Evolutionary conservation across 1,139 yeast species (phyloP).

Genomic region (Candida albicans): DNA sequence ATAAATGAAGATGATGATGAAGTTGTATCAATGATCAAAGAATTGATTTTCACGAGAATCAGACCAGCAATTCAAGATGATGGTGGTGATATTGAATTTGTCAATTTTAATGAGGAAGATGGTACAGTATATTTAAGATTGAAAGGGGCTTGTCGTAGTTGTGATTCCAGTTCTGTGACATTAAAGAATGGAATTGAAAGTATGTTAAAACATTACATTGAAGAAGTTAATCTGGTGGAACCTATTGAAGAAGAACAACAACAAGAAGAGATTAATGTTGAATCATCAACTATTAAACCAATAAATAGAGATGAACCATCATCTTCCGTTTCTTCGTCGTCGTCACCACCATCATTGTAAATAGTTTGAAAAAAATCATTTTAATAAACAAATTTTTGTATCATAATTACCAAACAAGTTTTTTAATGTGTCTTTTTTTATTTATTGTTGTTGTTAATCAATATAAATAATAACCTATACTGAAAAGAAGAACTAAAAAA

Average conservation of each 20-base stretch:
- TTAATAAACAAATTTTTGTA: neutral
- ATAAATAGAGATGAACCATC: slow-evolving; percentile 23
- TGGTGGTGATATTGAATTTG: slow-evolving; percentile 81
- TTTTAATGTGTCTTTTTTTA: neutral
- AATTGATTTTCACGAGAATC: slow-evolving; percentile 87
- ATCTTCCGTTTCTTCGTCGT: slow-evolving; percentile 15
- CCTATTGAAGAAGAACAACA: slow-evolving; percentile 46
- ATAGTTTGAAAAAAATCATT: slow-evolving; percentile 3
- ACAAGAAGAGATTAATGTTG: slow-evolving; percentile 15
- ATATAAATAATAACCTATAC: neutral
- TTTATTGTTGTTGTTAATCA: neutral
- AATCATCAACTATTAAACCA: slow-evolving; percentile 36
- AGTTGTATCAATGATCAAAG: slow-evolving; percentile 88
- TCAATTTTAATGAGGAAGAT: slow-evolving; percentile 57
- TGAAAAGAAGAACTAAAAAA: too few species aligned
- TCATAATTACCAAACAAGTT: too few species aligned
- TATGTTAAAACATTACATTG: slow-evolving; percentile 78
- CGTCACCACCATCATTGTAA: slow-evolving; percentile 44
- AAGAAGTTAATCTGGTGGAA: slow-evolving; percentile 69
- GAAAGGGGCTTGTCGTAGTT: slow-evolving; percentile 79
- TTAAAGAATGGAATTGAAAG: slow-evolving; percentile 79
- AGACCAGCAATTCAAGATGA: slow-evolving; percentile 92
- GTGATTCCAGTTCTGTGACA: slow-evolving; percentile 75
- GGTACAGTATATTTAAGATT: slow-evolving; percentile 68
- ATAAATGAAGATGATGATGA: slow-evolving; percentile 66